Percentiles rank a stretch among this genome's conserved stretches.
phyloP scores from a whole-genome alignment of 345 rosid genomes.

The Boechera divaricarpa region DNA sequence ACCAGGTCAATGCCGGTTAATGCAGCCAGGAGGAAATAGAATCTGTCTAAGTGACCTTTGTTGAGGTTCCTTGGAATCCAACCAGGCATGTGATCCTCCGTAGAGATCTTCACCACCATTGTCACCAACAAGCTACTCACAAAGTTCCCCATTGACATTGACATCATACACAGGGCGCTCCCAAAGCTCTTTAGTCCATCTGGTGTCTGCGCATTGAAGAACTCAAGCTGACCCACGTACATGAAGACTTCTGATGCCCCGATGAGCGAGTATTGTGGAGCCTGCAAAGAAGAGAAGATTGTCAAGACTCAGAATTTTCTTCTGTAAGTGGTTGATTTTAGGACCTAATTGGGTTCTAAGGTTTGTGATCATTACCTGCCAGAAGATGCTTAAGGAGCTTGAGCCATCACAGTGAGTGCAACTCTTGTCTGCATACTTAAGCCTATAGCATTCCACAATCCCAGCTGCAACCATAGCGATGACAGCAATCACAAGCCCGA shows the following conservation, averaged over 20 bases:
- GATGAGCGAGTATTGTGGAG: constrained; percentile 85
- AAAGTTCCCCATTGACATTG: constrained; percentile 96
- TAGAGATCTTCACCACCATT: constrained; percentile 92
- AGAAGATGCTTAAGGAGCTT: constrained; percentile 96
- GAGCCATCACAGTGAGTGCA: constrained; percentile 83
- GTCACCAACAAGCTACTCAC: constrained; percentile 94
- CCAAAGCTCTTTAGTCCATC: constrained; percentile 96
- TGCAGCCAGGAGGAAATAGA: constrained; percentile 87
- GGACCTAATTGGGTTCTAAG: background rate
- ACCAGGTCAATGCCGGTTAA: constrained; percentile 69
- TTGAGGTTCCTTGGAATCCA: constrained; percentile 98
- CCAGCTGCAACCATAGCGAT: constrained; percentile 94
- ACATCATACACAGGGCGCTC: constrained; percentile 95
- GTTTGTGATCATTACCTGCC: constrained; percentile 65
- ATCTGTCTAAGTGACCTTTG: constrained; percentile 94
- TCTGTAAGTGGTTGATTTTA: background rate
- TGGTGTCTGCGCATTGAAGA: constrained; percentile 97
- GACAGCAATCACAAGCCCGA: constrained; percentile 90
- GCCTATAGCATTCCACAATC: constrained; percentile 78
- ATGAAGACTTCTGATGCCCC: constrained; percentile 99
- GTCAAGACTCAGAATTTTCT: constrained; percentile 1
- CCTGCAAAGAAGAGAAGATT: constrained; percentile 47
- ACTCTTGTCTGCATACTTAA: constrained; percentile 65
- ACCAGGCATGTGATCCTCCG: constrained; percentile 87
- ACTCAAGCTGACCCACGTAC: constrained; percentile 96